phyloP scores from a whole-genome alignment of 306 rosid genomes.

The Acacia confusa region DNA sequence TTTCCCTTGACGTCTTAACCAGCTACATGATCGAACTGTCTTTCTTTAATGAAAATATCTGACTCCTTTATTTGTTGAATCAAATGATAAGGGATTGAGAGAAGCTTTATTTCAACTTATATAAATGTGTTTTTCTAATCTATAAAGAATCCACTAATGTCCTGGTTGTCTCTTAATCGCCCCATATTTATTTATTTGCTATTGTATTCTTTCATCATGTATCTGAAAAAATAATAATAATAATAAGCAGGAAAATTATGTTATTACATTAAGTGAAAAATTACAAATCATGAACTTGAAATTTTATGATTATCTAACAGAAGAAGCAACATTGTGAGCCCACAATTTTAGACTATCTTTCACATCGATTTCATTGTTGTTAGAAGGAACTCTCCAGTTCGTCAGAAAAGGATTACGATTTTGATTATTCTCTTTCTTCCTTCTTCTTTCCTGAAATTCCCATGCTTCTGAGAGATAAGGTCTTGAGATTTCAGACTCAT shows the following conservation, averaged over 20 bases:
- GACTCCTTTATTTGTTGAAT: too few relatives aligned
- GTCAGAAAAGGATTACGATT: slow-evolving; percentile 45
- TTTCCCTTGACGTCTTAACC: too few relatives aligned
- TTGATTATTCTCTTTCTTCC: slow-evolving; percentile 31
- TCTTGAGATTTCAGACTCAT: slow-evolving; percentile 45
- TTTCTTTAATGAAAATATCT: too few relatives aligned
- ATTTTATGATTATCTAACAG: slow-evolving; percentile 52
- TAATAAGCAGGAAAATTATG: neutral
- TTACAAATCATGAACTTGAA: neutral
- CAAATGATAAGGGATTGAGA: too few relatives aligned
- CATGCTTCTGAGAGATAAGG: slow-evolving; percentile 95
- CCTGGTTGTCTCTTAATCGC: too few relatives aligned
- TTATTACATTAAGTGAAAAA: neutral
- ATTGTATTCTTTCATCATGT: too few relatives aligned
- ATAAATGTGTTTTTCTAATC: too few relatives aligned
- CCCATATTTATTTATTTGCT: too few relatives aligned
- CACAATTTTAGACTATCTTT: slow-evolving; percentile 74
- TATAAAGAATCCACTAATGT: too few relatives aligned
- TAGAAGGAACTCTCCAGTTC: slow-evolving; percentile 71
- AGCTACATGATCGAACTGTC: too few relatives aligned
- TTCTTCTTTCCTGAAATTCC: slow-evolving; percentile 53
- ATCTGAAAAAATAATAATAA: too few relatives aligned
- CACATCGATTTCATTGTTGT: slow-evolving; percentile 58
- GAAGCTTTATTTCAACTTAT: too few relatives aligned
- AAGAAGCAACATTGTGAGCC: slow-evolving; percentile 92